These are phyloP conservation scores for Hypoxylon sp. DNA, from an alignment of 2,329 filamentous ascomycete genomes.

Conservation along the genomic window DNA sequence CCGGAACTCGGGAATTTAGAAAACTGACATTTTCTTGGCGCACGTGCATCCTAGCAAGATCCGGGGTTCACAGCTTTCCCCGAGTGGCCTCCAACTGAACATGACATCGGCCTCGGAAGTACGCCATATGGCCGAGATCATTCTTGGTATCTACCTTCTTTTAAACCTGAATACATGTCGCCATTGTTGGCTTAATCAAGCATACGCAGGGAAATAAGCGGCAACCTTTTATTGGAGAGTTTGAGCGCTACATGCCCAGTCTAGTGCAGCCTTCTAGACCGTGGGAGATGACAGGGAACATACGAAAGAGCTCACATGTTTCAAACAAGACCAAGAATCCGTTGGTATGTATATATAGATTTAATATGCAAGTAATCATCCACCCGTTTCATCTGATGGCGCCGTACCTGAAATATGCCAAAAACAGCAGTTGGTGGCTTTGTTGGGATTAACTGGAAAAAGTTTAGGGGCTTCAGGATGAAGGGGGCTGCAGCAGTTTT, in stretches of 20 bases:
- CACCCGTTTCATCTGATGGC: slow-evolving; percentile 16
- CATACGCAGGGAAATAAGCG: neutral
- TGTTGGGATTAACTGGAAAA: slow-evolving; percentile 28
- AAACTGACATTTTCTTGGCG: slow-evolving; percentile 14
- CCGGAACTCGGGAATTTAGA: slow-evolving; percentile 18
- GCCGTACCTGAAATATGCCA: slow-evolving; percentile 16
- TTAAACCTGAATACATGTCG: neutral
- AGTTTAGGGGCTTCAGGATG: slow-evolving; percentile 24
- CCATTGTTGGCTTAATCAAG: slow-evolving; percentile 7
- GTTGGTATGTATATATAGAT: slow-evolving; percentile 12
- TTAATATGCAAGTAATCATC: slow-evolving; percentile 25
- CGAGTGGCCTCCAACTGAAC: slow-evolving; percentile 7
- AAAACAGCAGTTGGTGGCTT: slow-evolving; percentile 12
- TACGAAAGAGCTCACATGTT: slow-evolving; percentile 9
- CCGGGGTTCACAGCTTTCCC: slow-evolving; percentile 3
- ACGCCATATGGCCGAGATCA: neutral
- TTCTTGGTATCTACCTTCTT: neutral
- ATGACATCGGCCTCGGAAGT: slow-evolving; percentile 1
- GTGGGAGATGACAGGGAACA: slow-evolving; percentile 8
- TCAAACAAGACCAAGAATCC: slow-evolving; percentile 9
- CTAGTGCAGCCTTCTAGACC: neutral
- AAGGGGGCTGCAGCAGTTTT: slow-evolving; percentile 18
- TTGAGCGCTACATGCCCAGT: neutral
- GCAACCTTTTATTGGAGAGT: neutral
- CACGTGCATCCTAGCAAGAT: slow-evolving; percentile 1